phyloP scores from a whole-genome alignment of 805 yeast species.

The Candida ascalaphidarum region DNA sequence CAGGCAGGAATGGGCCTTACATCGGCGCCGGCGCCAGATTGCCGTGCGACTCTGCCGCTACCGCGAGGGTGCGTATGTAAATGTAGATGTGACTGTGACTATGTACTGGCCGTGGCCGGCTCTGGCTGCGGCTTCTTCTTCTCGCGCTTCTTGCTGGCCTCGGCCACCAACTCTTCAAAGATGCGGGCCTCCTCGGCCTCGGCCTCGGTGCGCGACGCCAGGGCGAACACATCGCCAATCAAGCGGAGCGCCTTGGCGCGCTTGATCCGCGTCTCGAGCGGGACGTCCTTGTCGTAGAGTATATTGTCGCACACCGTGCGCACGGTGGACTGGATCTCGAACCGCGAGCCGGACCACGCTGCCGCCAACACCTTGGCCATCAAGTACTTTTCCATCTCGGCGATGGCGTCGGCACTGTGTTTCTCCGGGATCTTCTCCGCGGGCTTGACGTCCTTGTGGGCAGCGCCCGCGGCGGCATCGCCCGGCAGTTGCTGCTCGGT shows the following conservation, averaged over 20 bases:
- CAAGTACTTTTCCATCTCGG: slow-evolving; percentile 63
- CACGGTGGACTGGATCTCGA: slow-evolving; percentile 67
- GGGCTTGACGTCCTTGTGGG: slow-evolving; percentile 1
- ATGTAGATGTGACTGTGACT: no score
- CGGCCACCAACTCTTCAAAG: slow-evolving; percentile 62
- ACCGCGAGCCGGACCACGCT: slow-evolving; percentile 78
- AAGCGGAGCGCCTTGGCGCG: slow-evolving; percentile 57
- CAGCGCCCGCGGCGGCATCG: neutral
- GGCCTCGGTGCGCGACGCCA: slow-evolving; percentile 51
- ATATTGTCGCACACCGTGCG: slow-evolving; percentile 64
- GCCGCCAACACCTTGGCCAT: slow-evolving; percentile 78
- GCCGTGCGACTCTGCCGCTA: no score
- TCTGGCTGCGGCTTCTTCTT: slow-evolving; percentile 16
- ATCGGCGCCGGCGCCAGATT: no score
- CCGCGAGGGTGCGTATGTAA: no score
- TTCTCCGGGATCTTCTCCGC: slow-evolving; percentile 21
- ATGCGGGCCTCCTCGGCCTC: slow-evolving; percentile 73
- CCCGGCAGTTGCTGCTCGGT: slow-evolving; percentile 13
- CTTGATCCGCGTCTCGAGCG: slow-evolving; percentile 37
- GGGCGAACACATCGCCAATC: slow-evolving; percentile 55
- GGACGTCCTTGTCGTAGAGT: slow-evolving; percentile 47
- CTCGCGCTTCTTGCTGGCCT: slow-evolving; percentile 34
- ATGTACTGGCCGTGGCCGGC: no score
- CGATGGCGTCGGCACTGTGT: slow-evolving; percentile 50
- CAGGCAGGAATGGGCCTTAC: no score